Base-by-base conservation (phyloP, 2,329 filamentous ascomycete species). In the Trichoderma harzianum region DNA sequence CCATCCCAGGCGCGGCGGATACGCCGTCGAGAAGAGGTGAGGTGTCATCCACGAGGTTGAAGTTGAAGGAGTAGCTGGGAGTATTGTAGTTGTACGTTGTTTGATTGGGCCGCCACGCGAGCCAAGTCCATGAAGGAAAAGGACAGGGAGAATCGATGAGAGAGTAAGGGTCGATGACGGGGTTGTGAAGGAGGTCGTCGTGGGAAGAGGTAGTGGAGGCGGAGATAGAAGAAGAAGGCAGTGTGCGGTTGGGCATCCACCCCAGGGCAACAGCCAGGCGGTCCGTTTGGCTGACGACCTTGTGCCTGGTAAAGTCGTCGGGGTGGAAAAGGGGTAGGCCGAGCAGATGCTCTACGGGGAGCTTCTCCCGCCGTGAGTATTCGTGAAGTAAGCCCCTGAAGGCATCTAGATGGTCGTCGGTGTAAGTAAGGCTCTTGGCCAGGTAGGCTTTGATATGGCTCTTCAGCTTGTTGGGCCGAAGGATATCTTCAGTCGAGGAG, bases 51-150 rank as follows among this genome's bases (percentile, higher is more conserved):
- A 80, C 76, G 69, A 80, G 77, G 60, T 77, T 78, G 58, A 82
- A 77, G 67, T 76, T 76, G 72, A 82, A 79, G 43, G 71, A 62
- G 26, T 72, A 32, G 43, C 70, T 57, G 2, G 32, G 34, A 3
- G 61, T 30, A 26, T 21, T 61, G 47, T 64, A 70, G n/a, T 73
- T 75, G 12, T 76, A 70, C 53, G 75, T 75, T 3, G 76, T 77
- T 2, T 73, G 68, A 4, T 79, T 76, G 8, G 77, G 73, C 30
- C 76, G 77, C 81, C 81, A 82, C 5, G 79, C 76, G 7, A 82
- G 78, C 81, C 81, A 82, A 5, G 80, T 80, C 81, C 81, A 82
- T 0, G 81, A 82, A 2, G 81, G 81, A 58, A 79, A 81, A 3
- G 75, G 66, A 28, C 75, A 57, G 7, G 47, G 65, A 18, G 62